phyloP scores from a whole-genome alignment of 1,139 yeast species.

The Hyphopichia pseudoburtonii region DNA sequence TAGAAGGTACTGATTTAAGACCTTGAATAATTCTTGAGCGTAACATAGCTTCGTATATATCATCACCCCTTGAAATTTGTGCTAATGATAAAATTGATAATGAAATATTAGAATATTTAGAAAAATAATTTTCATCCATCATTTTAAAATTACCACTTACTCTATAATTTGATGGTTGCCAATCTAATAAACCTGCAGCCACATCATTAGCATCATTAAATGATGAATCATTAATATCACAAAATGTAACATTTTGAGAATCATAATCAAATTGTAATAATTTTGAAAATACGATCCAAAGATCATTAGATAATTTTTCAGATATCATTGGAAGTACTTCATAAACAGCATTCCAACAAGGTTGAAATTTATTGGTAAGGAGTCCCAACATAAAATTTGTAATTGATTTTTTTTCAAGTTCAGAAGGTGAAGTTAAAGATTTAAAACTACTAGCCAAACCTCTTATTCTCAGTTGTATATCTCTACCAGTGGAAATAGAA shows the following conservation, averaged over 20 bases:
- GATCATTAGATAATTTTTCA: constrained; percentile 39
- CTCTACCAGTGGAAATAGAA: constrained; percentile 70
- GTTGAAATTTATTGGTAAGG: constrained; percentile 74
- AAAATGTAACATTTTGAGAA: constrained; percentile 16
- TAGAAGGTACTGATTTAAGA: constrained; percentile 53
- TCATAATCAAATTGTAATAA: constrained; percentile 39
- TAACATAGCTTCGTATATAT: constrained; percentile 36
- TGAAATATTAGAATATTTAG: constrained; percentile 20
- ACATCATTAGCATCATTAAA: constrained; percentile 12
- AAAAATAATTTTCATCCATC: constrained; percentile 20
- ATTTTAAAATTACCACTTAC: constrained; percentile 25
- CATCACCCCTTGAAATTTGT: constrained; percentile 31
- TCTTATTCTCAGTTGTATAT: constrained; percentile 69
- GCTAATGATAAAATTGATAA: constrained; percentile 37
- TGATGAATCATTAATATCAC: constrained; percentile 10
- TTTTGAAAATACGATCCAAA: constrained; percentile 57
- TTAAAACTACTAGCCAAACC: constrained; percentile 53
- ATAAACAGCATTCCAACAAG: constrained; percentile 76
- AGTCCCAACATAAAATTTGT: constrained; percentile 70
- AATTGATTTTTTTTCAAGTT: constrained; percentile 40
- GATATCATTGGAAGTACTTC: constrained; percentile 56
- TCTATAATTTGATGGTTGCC: constrained; percentile 34
- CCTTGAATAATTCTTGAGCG: constrained; percentile 52
- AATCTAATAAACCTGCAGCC: constrained; percentile 19
- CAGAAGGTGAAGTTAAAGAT: constrained; percentile 31